A percentile compares a stretch with the other conserved stretches of the same genome.
These are phyloP conservation scores for Syzygium syzygioides DNA, from an alignment of 441 rosid genomes.

Conservation along the genomic window DNA sequence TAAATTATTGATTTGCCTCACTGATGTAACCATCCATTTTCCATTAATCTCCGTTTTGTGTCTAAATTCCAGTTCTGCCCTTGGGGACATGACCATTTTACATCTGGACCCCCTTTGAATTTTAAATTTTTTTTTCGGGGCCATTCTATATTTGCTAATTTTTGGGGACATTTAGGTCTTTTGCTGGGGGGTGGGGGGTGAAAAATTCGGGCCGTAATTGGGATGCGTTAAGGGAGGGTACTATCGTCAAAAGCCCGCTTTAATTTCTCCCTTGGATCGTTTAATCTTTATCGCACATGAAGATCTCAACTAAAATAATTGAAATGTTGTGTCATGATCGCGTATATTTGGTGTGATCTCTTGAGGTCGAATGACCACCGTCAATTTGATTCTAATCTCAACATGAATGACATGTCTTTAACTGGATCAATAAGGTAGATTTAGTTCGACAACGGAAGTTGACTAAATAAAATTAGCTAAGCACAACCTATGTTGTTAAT, in stretches of 20 bases:
- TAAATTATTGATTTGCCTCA: neutral
- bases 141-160: neutral
- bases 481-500: neutral
- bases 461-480: neutral
- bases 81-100: neutral
- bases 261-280: neutral
- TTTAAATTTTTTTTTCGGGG: neutral
- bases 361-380: neutral
- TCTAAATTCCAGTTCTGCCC: neutral
- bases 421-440: neutral
- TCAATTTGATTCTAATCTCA: neutral
- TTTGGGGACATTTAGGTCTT: neutral
- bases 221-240: neutral
- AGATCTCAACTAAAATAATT: accelerated
- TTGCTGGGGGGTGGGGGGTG: neutral
- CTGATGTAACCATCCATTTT: neutral
- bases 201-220: neutral
- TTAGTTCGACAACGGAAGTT: neutral
- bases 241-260: neutral
- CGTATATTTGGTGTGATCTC: neutral
- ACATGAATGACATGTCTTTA: neutral
- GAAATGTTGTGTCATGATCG: neutral
- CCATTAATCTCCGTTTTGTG: neutral
- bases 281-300: neutral
- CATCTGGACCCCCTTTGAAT: neutral